These are phyloP conservation scores for Erodium maritimum DNA, from an alignment of 345 rosid genomes.

Conservation along the genomic window DNA sequence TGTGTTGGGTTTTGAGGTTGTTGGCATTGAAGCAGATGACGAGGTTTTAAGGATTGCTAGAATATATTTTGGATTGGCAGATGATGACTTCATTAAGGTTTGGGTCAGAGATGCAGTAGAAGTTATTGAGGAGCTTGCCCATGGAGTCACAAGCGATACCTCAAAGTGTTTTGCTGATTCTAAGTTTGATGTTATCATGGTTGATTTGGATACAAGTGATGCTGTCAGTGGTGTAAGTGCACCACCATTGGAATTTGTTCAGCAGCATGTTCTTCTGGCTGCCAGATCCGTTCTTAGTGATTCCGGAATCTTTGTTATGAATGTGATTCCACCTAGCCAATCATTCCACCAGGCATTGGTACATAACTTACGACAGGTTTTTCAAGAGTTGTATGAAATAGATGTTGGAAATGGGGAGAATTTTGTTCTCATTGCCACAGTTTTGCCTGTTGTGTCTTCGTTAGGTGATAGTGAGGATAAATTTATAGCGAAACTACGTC, in stretches of 20 bases:
- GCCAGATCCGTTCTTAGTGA: slow-evolving; percentile 37
- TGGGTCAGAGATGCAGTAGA: slow-evolving; percentile 45
- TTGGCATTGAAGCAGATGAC: slow-evolving; percentile 61
- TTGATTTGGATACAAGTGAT: slow-evolving; percentile 64
- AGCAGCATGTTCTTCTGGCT: slow-evolving; percentile 35
- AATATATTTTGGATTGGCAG: slow-evolving; percentile 55
- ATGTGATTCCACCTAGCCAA: slow-evolving; percentile 48
- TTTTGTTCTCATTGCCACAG: slow-evolving; percentile 44
- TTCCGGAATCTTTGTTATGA: slow-evolving; percentile 47
- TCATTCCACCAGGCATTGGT: slow-evolving; percentile 29
- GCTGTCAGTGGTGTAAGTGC: slow-evolving; percentile 42
- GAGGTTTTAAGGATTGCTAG: slow-evolving; percentile 48
- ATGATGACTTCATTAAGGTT: slow-evolving; percentile 22
- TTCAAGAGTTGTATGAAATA: slow-evolving; percentile 57
- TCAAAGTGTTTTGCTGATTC: background rate
- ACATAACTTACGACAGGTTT: slow-evolving; percentile 25
- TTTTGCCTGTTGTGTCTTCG: slow-evolving; percentile 9
- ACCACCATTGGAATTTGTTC: slow-evolving; percentile 56
- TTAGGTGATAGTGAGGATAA: slow-evolving; percentile 12
- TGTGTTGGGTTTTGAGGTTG: slow-evolving; percentile 47
- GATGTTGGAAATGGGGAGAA: slow-evolving; percentile 64
- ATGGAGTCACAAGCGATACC: slow-evolving; percentile 6
- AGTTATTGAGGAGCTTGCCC: slow-evolving; percentile 29
- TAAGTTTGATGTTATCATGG: slow-evolving; percentile 64
- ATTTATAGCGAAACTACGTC: slow-evolving; percentile 26